Conservation (phyloP, 345 rosid genomes). For the Aquilaria sinensis region DNA sequence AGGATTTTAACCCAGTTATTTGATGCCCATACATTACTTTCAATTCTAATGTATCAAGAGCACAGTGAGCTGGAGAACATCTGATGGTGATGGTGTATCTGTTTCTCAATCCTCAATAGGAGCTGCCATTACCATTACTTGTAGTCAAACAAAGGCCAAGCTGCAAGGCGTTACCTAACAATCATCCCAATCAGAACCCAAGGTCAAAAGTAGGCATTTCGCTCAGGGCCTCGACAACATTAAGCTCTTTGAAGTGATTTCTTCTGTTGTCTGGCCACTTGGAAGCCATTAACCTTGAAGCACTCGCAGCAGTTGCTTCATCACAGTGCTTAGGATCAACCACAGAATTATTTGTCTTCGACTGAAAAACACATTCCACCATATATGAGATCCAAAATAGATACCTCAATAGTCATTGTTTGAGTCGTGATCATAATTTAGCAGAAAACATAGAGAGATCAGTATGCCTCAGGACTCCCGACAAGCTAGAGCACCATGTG, state of each 20-base stretch:
- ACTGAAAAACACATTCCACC: conserved; percentile 1
- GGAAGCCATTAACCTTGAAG: conserved; percentile 13
- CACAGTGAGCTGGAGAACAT: too few species aligned
- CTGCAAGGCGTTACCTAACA: too few species aligned
- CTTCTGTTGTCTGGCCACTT: conserved; percentile 2
- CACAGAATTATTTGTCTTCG: conserved; percentile 1
- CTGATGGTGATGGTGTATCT: too few species aligned
- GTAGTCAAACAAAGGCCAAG: too few species aligned
- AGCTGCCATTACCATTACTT: too few species aligned
- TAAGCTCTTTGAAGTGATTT: not conserved
- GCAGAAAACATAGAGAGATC: too few species aligned
- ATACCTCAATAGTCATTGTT: not conserved
- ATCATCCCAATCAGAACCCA: conserved; percentile 32
- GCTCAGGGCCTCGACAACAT: conserved; percentile 12
- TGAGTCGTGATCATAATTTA: not conserved
- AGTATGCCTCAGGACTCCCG: too few species aligned
- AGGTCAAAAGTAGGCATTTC: conserved; percentile 50
- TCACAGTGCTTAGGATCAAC: not conserved
- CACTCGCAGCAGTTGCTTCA: conserved; percentile 8
- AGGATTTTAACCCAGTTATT: too few species aligned
- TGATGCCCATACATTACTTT: too few species aligned
- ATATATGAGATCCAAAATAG: not conserved
- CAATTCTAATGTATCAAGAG: too few species aligned
- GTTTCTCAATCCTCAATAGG: too few species aligned
- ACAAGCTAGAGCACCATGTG: too few species aligned